These are phyloP conservation scores for Chamaecyparis obtusa DNA, from an alignment of 75 land plant species.

Conservation along the genomic window DNA sequence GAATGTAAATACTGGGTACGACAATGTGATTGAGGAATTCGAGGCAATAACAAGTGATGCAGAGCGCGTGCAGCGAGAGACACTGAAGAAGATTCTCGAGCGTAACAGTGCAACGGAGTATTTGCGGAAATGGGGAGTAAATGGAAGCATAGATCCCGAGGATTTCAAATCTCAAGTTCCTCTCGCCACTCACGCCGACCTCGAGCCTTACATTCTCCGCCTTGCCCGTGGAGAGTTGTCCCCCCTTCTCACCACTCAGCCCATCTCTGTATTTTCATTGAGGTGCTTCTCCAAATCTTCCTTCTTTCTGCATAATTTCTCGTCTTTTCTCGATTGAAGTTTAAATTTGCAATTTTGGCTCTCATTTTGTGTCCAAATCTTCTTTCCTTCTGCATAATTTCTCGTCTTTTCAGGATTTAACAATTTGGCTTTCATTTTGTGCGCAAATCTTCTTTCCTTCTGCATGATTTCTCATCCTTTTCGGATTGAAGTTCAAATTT, in stretches of 20 bases:
- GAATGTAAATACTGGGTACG: not conserved
- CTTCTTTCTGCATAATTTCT: not conserved
- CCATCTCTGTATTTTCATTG: slow-evolving; percentile 40
- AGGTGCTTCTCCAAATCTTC: slow-evolving; percentile 22
- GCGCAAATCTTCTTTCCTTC: too few relatives aligned
- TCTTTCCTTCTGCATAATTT: too few relatives aligned
- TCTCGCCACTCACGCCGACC: slow-evolving; percentile 36
- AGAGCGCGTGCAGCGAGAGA: slow-evolving; percentile 27
- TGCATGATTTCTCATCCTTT: too few relatives aligned
- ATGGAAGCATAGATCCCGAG: slow-evolving; percentile 25
- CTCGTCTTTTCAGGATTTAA: too few relatives aligned
- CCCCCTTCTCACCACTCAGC: slow-evolving; percentile 43
- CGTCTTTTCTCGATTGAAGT: not conserved
- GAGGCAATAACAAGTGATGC: slow-evolving; percentile 38
- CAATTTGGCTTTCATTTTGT: too few relatives aligned
- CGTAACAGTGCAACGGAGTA: slow-evolving; percentile 44
- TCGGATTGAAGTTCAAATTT: too few relatives aligned
- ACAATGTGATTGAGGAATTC: slow-evolving; percentile 31
- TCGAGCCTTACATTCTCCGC: slow-evolving; percentile 51
- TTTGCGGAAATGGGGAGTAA: slow-evolving; percentile 25
- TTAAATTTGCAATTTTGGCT: not conserved
- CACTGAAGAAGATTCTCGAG: slow-evolving; percentile 42
- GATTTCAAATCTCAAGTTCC: slow-evolving; percentile 44
- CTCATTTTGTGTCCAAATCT: too few relatives aligned
- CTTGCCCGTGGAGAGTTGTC: slow-evolving; percentile 56